Percentiles rank a stretch among this genome's conserved stretches.
These are phyloP conservation scores for Clarireedia hainanense DNA, from an alignment of 2,329 filamentous ascomycete species.

Conservation along the genomic window DNA sequence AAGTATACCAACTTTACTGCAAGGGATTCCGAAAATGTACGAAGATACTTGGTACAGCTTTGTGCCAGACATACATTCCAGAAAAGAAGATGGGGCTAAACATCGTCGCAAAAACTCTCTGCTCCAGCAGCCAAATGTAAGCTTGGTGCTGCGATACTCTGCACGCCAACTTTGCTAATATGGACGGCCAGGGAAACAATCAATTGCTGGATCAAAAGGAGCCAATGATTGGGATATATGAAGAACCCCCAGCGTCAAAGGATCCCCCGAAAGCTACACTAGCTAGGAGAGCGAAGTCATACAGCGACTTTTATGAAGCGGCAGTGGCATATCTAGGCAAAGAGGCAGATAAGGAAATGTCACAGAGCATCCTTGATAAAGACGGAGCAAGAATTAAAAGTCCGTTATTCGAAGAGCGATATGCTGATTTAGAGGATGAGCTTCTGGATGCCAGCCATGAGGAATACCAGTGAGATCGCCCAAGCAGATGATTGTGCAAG, in stretches of 20 bases:
- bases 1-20: background rate
- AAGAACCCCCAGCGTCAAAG: constrained; percentile 47
- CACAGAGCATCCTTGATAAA: constrained; percentile 17
- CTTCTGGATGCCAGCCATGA: constrained; percentile 77
- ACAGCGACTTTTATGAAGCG: constrained; percentile 66
- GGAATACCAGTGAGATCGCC: constrained; percentile 61
- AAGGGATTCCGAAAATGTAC: constrained; percentile 48
- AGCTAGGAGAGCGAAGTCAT: constrained; percentile 63
- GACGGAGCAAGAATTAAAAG: constrained; percentile 35
- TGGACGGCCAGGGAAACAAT: constrained; percentile 40
- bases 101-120: constrained; percentile 64
- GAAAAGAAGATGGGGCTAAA: constrained; percentile 39
- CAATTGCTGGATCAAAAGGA: constrained; percentile 44
- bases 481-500: background rate
- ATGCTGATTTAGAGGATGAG: constrained; percentile 52
- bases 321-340: constrained; percentile 47
- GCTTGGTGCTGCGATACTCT: constrained; percentile 27
- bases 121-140: constrained; percentile 57
- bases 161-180: constrained; percentile 20
- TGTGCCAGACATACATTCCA: constrained; percentile 53
- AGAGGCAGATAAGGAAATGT: constrained; percentile 31
- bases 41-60: constrained; percentile 82
- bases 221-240: constrained; percentile 49
- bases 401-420: constrained; percentile 48
- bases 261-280: constrained; percentile 60